A percentile compares a stretch with the other conserved stretches of the same genome.
Conservation (phyloP, 805 yeast genomes). For the Wickerhamomyces xylosicus region DNA sequence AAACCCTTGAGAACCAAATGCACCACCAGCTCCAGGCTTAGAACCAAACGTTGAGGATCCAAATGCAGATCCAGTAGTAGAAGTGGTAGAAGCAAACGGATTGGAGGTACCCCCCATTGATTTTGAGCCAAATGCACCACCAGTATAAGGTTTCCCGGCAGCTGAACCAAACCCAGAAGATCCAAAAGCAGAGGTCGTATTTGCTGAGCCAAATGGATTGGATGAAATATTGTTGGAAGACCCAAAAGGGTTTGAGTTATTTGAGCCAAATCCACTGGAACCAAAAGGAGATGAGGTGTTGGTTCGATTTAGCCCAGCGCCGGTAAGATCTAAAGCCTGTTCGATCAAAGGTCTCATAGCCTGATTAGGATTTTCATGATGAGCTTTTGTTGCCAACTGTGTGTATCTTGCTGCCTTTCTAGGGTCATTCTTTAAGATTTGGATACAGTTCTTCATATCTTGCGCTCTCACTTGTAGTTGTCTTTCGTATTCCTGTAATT, state of each 20-base stretch:
- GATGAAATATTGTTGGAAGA: constrained; percentile 1
- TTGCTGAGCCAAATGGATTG: constrained; percentile 5
- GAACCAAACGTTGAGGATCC: not conserved
- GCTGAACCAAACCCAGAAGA: constrained; percentile 4
- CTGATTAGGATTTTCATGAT: constrained; percentile 18
- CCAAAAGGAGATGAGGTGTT: constrained; percentile 7
- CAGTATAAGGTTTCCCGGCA: not conserved
- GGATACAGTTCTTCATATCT: constrained; percentile 36
- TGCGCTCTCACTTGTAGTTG: constrained; percentile 30
- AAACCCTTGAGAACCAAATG: constrained; percentile 11
- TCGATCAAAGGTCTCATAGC: constrained; percentile 24
- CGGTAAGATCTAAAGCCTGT: constrained; percentile 23
- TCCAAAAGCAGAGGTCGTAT: not conserved
- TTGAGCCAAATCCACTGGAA: constrained; percentile 1
- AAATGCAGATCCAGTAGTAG: constrained; percentile 8
- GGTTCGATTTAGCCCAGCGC: constrained; percentile 6
- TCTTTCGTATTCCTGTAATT: constrained; percentile 27
- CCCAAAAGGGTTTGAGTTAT: not conserved
- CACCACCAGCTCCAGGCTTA: not conserved
- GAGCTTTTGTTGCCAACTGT: constrained; percentile 32
- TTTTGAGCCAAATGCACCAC: constrained; percentile 1
- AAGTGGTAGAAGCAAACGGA: constrained; percentile 4
- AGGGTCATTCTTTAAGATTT: constrained; percentile 28
- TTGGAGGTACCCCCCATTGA: constrained; percentile 7
- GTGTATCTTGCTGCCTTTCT: constrained; percentile 45